phyloP scores from a whole-genome alignment of 257 asterid genomes.

The Voacanga thouarsii region DNA sequence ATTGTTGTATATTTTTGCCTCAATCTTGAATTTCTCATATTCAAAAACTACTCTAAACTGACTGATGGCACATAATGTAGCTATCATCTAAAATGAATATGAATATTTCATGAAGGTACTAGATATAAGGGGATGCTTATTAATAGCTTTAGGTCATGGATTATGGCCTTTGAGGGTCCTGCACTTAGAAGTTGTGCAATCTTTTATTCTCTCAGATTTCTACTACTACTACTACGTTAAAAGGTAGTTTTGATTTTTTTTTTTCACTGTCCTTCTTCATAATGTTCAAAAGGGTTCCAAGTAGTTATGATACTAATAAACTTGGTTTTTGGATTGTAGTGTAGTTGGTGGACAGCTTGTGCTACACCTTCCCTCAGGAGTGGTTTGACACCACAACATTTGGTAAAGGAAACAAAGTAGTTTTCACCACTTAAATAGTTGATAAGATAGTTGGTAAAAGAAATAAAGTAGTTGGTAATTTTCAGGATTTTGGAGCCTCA shows the following conservation, averaged over 20 bases:
- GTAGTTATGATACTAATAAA: not conserved
- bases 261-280: not conserved
- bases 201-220: slow-evolving; percentile 70
- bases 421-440: too few species aligned
- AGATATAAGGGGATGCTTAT: slow-evolving; percentile 61
- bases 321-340: slow-evolving; percentile 8
- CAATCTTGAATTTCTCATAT: not conserved
- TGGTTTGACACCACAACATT: slow-evolving; percentile 25
- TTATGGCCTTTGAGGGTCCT: slow-evolving; percentile 74
- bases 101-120: slow-evolving; percentile 36
- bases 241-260: slow-evolving; percentile 35
- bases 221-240: slow-evolving; percentile 71
- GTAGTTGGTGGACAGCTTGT: slow-evolving; percentile 26
- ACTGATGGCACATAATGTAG: not conserved
- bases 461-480: too few species aligned
- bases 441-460: too few species aligned
- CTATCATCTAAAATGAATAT: not conserved
- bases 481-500: too few species aligned
- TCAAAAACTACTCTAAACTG: not conserved
- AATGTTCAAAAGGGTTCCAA: not conserved
- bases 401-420: not conserved
- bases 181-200: slow-evolving; percentile 61
- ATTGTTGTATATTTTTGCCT: not conserved
- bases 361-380: slow-evolving; percentile 34
- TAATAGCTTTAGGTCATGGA: slow-evolving; percentile 65